These are phyloP conservation scores for Cercophora samala DNA, from an alignment of 495 filamentous ascomycete genomes.

Conservation along the genomic window DNA sequence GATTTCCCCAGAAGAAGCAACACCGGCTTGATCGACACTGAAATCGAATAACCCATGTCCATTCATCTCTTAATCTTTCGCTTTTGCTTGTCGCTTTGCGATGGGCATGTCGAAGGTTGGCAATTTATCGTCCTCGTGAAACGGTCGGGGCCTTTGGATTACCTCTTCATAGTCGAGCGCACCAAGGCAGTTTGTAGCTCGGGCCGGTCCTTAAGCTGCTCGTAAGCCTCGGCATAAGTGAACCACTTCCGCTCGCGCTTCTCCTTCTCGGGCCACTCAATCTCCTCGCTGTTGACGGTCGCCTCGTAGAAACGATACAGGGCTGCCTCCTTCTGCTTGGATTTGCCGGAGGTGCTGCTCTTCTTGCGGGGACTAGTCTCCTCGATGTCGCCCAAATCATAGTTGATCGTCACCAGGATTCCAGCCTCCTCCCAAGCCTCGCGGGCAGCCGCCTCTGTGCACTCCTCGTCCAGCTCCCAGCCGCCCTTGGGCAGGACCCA, in stretches of 20 bases:
- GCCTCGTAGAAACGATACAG: conserved; percentile 88
- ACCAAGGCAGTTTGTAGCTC: conserved; percentile 86
- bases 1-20: background rate
- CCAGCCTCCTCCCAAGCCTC: conserved; percentile 99
- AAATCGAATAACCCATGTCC: background rate
- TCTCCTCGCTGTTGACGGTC: conserved; percentile 74
- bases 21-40: background rate
- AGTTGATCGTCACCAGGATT: conserved; percentile 73
- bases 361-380: conserved; percentile 67
- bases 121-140: conserved; percentile 11
- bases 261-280: conserved; percentile 89
- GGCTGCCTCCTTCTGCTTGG: conserved; percentile 65
- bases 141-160: conserved; percentile 21
- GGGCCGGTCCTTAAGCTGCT: conserved; percentile 70
- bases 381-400: conserved; percentile 79
- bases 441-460: conserved; percentile 55
- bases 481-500: conserved; percentile 98
- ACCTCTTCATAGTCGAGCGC: conserved; percentile 66
- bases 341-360: conserved; percentile 30
- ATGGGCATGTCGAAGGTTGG: too few species aligned
- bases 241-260: conserved; percentile 90
- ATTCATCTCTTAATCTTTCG: background rate
- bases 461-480: conserved; percentile 90
- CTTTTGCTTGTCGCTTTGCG: background rate
- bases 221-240: conserved; percentile 72